A percentile compares a stretch with the other conserved stretches of the same genome.
phyloP scores from a whole-genome alignment of 2,329 filamentous ascomycete genomes.

The Fusarium lyarnte region DNA sequence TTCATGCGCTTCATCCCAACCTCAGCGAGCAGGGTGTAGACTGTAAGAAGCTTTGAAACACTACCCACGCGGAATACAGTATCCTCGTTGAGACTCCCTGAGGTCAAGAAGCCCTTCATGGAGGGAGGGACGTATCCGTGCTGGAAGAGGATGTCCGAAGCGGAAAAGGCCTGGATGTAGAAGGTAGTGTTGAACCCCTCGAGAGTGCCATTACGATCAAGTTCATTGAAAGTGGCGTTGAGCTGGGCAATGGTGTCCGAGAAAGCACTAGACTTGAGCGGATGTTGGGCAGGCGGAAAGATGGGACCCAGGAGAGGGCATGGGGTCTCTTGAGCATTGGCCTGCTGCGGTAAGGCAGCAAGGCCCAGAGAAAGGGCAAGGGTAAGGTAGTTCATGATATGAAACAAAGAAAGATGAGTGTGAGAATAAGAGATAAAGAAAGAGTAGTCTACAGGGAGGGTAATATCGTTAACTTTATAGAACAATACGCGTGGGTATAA shows the following conservation, averaged over 20 bases:
- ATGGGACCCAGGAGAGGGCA: conserved; percentile 3
- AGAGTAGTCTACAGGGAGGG: fast-evolving
- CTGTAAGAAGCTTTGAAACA: background rate
- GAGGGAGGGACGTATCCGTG: background rate
- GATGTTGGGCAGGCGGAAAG: background rate
- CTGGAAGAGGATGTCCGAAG: background rate
- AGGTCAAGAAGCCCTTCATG: conserved; percentile 1
- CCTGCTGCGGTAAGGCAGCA: background rate
- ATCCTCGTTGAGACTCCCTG: background rate
- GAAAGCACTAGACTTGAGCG: background rate
- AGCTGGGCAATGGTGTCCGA: background rate
- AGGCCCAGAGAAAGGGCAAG: background rate
- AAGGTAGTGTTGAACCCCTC: conserved; percentile 1
- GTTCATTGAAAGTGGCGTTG: background rate
- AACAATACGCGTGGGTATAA: background rate
- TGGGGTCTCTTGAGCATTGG: background rate
- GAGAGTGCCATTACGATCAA: background rate
- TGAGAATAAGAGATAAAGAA: background rate
- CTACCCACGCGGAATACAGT: background rate
- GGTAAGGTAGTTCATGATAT: background rate
- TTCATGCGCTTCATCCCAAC: conserved; percentile 1
- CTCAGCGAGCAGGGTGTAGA: background rate
- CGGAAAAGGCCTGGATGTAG: conserved; percentile 6
- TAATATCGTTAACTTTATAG: background rate
- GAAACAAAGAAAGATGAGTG: fast-evolving